Evolutionary conservation across 371 early-diverging fungal species (phyloP), one percentile per base, ranked within the genome.

Genomic region (Fennellomyces sp.): DNA sequence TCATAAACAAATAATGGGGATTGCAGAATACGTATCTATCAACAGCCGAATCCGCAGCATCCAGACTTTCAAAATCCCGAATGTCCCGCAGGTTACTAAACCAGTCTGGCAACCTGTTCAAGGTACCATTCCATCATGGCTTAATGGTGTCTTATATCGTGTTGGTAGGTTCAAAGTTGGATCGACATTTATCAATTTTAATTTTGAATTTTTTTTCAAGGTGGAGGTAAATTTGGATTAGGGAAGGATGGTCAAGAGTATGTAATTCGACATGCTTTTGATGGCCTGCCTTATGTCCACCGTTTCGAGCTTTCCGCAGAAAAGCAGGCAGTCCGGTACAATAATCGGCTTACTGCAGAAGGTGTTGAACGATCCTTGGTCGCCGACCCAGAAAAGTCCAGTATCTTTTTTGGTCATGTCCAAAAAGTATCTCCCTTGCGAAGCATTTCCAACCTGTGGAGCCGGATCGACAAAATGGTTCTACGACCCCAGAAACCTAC

Each of bases 121-220:
- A 21, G 86, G 86, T 5, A 27, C 41, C 15, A 41, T 76, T 12
- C 72, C 79, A 12, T n/a, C 36, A 1, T 79, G 80, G 76, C 56
- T 79, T n/a, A 66, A 70, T 19, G 80, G 80, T 10, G 63, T 66
- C 29, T 61, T 79, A 58, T 79, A 72, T 51, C 72, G 74, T 19
- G 54, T 74, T 35, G 80, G 76, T 71, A 67, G 61, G 39, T 23
- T 17, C 33, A 56, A 6, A 11, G n/a, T n/a, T n/a, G n/a, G n/a
- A n/a, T n/a, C n/a, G n/a, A n/a, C n/a, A n/a, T n/a, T n/a, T n/a
- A n/a, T n/a, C n/a, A n/a, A n/a, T n/a, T n/a, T n/a, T n/a, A n/a
- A n/a, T n/a, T n/a, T n/a, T n/a, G n/a, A n/a, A n/a, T n/a, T n/a
- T n/a, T n/a, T n/a, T n/a, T n/a, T n/a, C n/a, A n/a, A 70, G 76